These are phyloP conservation scores for Peribolospora kevripleyi DNA, from an alignment of 768 basidiomycete genomes.

Conservation along the genomic window DNA sequence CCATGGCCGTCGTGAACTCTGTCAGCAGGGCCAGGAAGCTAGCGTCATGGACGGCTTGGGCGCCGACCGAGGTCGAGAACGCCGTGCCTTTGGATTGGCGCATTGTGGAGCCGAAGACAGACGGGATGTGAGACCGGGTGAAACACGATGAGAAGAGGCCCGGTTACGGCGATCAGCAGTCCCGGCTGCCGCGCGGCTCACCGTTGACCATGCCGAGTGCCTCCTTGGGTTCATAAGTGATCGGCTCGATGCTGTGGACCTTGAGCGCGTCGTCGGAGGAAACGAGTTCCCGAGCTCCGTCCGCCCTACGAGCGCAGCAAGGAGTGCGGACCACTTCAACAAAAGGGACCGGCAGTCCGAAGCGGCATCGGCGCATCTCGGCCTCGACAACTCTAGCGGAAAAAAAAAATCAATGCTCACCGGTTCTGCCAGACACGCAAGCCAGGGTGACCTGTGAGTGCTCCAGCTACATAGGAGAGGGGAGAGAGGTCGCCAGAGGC, in stretches of 20 bases:
- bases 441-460: conserved; percentile 52
- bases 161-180: conserved; percentile 28
- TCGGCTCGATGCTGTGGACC: conserved; percentile 34
- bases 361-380: too few relatives aligned
- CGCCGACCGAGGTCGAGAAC: conserved; percentile 54
- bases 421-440: conserved; percentile 31
- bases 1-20: conserved; percentile 57
- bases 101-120: too few relatives aligned
- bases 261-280: conserved; percentile 16
- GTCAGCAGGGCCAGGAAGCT: conserved; percentile 23
- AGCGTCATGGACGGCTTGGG: conserved; percentile 47
- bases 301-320: too few relatives aligned
- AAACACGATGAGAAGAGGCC: too few relatives aligned
- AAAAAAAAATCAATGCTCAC: background rate
- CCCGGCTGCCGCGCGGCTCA: background rate
- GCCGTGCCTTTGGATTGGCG: too few relatives aligned
- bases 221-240: conserved; percentile 23
- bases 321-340: too few relatives aligned
- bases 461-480: conserved; percentile 59
- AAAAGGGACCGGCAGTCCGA: too few relatives aligned
- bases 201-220: conserved; percentile 33
- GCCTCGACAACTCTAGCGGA: too few relatives aligned
- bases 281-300: conserved; percentile 5
- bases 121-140: too few relatives aligned
- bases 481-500: conserved; percentile 34